These are phyloP conservation scores for Populus deltoides DNA, from an alignment of 345 rosid genomes.

Conservation along the genomic window DNA sequence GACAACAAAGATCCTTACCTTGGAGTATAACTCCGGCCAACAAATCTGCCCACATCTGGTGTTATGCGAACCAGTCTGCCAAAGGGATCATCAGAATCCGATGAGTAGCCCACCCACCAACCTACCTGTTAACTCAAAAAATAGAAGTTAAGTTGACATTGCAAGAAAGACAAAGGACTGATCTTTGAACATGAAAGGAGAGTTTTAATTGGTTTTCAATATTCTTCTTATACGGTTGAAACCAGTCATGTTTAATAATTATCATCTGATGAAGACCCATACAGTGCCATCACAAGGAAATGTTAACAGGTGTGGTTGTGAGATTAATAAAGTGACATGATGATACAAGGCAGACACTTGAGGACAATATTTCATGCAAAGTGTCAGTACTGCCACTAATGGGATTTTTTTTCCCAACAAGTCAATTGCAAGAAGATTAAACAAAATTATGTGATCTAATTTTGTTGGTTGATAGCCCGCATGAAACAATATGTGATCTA, in stretches of 20 bases:
- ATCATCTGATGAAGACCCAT: background rate
- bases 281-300: background rate
- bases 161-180: background rate
- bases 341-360: no score
- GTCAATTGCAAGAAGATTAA: background rate
- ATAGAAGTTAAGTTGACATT: conserved; percentile 8
- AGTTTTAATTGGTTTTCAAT: no score
- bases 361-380: no score
- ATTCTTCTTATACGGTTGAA: background rate
- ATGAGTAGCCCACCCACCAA: conserved; percentile 95
- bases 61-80: conserved; percentile 78
- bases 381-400: no score
- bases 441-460: background rate
- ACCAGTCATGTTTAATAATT: background rate
- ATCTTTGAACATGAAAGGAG: no score
- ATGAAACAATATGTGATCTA: background rate
- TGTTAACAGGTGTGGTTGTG: background rate
- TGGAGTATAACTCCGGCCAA: conserved; percentile 83
- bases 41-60: conserved; percentile 83
- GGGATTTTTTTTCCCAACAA: no score
- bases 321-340: background rate
- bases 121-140: conserved; percentile 62
- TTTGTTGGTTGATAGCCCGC: background rate
- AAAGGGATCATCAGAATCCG: conserved; percentile 77
- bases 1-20: conserved; percentile 44